These are phyloP conservation scores for Mycena capillaripes DNA, from an alignment of 768 basidiomycete species.

Conservation along the genomic window DNA sequence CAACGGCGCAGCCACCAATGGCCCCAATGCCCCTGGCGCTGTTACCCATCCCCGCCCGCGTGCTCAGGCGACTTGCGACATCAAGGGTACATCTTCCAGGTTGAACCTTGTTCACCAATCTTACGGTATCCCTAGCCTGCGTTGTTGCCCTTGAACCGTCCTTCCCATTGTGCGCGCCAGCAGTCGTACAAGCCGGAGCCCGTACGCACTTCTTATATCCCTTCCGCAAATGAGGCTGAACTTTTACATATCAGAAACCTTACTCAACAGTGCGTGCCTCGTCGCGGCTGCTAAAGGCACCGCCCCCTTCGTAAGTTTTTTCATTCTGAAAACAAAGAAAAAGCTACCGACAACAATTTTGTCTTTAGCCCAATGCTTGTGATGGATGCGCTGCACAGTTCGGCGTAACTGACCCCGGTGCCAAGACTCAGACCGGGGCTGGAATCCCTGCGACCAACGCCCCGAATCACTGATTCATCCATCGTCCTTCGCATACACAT, in stretches of 20 bases:
- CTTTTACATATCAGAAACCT: background rate
- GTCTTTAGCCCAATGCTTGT: background rate
- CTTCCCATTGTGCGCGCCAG: background rate
- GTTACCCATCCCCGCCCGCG: no score
- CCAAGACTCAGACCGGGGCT: no score
- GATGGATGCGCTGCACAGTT: constrained; percentile 7
- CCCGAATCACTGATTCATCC: no score
- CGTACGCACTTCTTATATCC: background rate
- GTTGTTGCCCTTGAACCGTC: background rate
- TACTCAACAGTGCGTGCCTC: background rate
- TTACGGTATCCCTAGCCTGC: background rate
- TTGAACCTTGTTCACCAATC: background rate
- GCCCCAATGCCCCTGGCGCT: background rate
- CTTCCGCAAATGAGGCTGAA: no score
- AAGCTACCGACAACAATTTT: background rate
- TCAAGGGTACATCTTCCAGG: background rate
- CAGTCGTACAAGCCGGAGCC: background rate
- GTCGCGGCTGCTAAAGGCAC: background rate
- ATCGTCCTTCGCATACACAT: no score
- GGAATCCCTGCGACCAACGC: no score
- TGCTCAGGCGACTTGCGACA: constrained; percentile 5
- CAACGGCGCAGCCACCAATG: background rate
- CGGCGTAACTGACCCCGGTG: no score
- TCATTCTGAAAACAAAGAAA: no score
- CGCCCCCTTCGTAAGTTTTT: constrained; percentile 3